Percentiles rank a stretch among this genome's conserved stretches.
These are phyloP conservation scores for Dothidotthia symphoricarpi DNA, from an alignment of 2,329 filamentous ascomycete species.

Conservation along the genomic window DNA sequence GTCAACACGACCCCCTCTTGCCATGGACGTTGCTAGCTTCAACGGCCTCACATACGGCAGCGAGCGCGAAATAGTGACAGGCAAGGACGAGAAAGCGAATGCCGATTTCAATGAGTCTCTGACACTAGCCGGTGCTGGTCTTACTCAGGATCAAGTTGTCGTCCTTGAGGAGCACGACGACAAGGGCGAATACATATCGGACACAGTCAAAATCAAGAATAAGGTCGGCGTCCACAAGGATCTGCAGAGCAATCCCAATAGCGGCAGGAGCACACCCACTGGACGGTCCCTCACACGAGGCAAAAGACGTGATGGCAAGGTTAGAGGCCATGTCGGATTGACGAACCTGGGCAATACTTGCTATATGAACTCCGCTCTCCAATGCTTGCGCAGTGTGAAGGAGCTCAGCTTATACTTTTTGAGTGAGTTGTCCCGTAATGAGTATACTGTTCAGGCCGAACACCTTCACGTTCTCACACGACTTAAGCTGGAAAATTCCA, in stretches of 20 bases:
- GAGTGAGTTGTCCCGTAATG: no score
- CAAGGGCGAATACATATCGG: conserved; percentile 56
- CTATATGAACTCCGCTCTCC: conserved; percentile 97
- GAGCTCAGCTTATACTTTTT: conserved; percentile 93
- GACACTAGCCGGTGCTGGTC: conserved; percentile 63
- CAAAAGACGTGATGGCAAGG: conserved; percentile 65
- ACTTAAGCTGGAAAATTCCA: no score
- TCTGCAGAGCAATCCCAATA: conserved; percentile 45
- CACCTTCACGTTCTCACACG: no score
- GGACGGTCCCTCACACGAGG: conserved; percentile 67
- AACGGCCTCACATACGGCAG: conserved; percentile 59
- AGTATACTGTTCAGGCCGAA: not conserved
- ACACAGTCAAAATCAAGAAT: conserved; percentile 44
- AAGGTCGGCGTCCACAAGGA: conserved; percentile 46
- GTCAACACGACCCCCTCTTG: conserved; percentile 48
- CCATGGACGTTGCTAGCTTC: conserved; percentile 64
- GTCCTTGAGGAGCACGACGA: conserved; percentile 75
- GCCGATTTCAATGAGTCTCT: conserved; percentile 73
- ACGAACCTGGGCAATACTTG: conserved; percentile 95
- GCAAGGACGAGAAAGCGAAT: conserved; percentile 69
- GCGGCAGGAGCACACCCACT: conserved; percentile 69
- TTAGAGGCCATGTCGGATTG: conserved; percentile 75
- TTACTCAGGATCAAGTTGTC: conserved; percentile 71
- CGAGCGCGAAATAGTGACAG: conserved; percentile 63
- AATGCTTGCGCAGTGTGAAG: conserved; percentile 90